These are phyloP conservation scores for Trichosporon ovoides DNA, from an alignment of 1,284 basidiomycete species.

Conservation along the genomic window DNA sequence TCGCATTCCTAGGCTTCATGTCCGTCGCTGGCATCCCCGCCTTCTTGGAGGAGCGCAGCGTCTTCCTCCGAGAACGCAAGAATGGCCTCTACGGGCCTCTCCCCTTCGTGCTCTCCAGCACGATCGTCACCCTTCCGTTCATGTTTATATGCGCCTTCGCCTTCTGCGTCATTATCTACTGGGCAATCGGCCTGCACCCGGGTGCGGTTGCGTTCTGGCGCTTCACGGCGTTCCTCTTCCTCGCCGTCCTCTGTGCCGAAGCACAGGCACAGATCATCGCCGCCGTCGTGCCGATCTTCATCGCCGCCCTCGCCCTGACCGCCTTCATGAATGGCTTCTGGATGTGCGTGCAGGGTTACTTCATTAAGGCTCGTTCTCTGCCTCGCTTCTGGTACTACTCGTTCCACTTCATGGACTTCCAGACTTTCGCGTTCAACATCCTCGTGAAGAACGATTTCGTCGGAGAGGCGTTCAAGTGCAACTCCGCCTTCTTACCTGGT, in stretches of 20 bases:
- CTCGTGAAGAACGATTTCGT: slow-evolving; percentile 54
- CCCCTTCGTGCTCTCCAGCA: slow-evolving; percentile 39
- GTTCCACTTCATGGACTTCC: slow-evolving; percentile 44
- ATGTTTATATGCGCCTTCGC: slow-evolving; percentile 40
- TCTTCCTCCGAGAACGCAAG: slow-evolving; percentile 44
- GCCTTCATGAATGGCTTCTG: slow-evolving; percentile 60
- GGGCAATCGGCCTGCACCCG: slow-evolving; percentile 21
- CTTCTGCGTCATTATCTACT: slow-evolving; percentile 34
- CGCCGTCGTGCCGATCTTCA: slow-evolving; percentile 57
- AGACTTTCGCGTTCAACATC: slow-evolving; percentile 51
- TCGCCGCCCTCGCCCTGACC: slow-evolving; percentile 58
- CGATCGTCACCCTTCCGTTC: slow-evolving; percentile 45
- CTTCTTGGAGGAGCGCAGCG: slow-evolving; percentile 49
- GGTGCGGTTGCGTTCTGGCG: slow-evolving; percentile 52
- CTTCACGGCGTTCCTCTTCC: slow-evolving; percentile 57
- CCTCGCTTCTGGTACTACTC: slow-evolving; percentile 18
- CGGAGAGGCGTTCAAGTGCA: slow-evolving; percentile 54
- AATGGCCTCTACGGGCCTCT: slow-evolving; percentile 35
- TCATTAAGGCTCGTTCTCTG: slow-evolving; percentile 15
- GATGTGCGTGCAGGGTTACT: slow-evolving; percentile 52
- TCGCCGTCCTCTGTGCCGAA: slow-evolving; percentile 58
- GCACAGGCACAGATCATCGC: slow-evolving; percentile 56
- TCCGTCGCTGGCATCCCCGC: slow-evolving; percentile 41
- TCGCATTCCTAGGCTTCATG: slow-evolving; percentile 60
- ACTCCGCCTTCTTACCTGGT: slow-evolving; percentile 10